Evolutionary conservation across 768 basidiomycete genomes (phyloP), one percentile per base, ranked within the genome.

Genomic region (Xanthoconium purpureum): DNA sequence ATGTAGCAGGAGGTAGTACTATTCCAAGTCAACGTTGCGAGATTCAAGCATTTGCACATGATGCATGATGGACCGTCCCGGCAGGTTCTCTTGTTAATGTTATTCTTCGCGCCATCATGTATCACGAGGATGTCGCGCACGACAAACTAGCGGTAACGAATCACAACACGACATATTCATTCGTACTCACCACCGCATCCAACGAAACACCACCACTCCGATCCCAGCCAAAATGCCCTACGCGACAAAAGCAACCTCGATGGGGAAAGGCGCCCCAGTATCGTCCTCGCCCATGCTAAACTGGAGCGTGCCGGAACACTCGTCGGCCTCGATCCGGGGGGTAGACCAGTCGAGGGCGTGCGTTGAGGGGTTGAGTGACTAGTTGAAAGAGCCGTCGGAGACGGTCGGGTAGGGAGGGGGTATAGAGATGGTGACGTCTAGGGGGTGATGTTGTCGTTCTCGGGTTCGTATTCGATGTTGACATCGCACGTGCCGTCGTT

Each of bases 391-490:
- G 0, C 37, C 29, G 39, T 89, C 85, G 3, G 88, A 80, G 39
- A 94, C 88, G 11, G 86, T 88, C 2, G 93, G 94, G 73, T 92
- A 94, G 11, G 95, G 95, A 46, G 98, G 84, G 28, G 96, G 94
- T 63, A 98, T 95, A 51, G 88, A 87, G 58, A 98, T 92, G 60
- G 84, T 79, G 24, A 95, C 83, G 69, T 98, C 91, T 91, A 84
- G 3, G 98, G 78, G 0, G 84, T 83, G 52, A 98, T 74, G 47
- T 80, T 80, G 59, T 89, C 81, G 60, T 93, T 89, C 69, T 96
- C 94, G 46, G 98, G 87, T 70, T 98, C 96, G 68, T 97, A 98
- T 73, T 98, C 96, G 59, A 98, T 91, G 73, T 91, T 95, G 57
- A 98, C 92, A 60, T 96, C 94, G 62, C 87, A 90, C 1, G 88